These are phyloP conservation scores for Tetradesmus obliquus DNA, from an alignment of 139 green algal genomes.

Conservation along the genomic window DNA sequence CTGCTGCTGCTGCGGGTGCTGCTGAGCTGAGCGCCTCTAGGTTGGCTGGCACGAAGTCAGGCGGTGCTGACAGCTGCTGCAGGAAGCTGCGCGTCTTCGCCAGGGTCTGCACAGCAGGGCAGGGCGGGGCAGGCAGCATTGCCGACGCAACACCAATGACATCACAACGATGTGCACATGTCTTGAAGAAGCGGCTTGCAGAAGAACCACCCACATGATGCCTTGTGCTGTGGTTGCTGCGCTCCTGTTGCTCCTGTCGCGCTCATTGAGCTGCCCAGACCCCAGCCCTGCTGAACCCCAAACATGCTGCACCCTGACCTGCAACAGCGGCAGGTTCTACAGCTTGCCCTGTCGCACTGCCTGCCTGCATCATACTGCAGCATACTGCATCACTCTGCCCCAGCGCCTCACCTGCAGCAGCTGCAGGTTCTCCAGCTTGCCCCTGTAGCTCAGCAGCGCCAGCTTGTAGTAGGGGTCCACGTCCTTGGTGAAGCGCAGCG, in stretches of 20 bases:
- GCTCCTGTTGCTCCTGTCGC: too few species aligned
- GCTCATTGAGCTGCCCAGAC: too few species aligned
- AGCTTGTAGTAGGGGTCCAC: constrained; percentile 40
- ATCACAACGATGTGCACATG: too few species aligned
- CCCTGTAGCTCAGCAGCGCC: constrained; percentile 26
- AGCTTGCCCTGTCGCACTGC: background rate
- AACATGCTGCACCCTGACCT: background rate
- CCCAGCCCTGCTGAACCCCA: too few species aligned
- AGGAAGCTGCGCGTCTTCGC: background rate
- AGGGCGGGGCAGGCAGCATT: background rate
- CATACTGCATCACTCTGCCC: background rate
- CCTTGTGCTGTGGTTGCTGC: too few species aligned
- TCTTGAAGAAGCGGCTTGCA: too few species aligned
- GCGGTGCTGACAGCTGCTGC: background rate
- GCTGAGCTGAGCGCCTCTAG: constrained; percentile 2
- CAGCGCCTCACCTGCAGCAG: background rate
- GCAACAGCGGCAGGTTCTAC: background rate
- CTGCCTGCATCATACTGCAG: background rate
- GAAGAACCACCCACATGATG: too few species aligned
- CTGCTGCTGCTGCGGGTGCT: background rate
- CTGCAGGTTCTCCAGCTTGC: constrained; percentile 1
- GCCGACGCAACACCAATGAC: too few species aligned
- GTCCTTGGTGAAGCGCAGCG: constrained; percentile 16
- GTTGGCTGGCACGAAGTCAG: constrained; percentile 21
- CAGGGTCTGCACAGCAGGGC: constrained; percentile 11